These are phyloP conservation scores for Platanus orientalis DNA, from an alignment of 164 flowering plant genomes.

Conservation along the genomic window DNA sequence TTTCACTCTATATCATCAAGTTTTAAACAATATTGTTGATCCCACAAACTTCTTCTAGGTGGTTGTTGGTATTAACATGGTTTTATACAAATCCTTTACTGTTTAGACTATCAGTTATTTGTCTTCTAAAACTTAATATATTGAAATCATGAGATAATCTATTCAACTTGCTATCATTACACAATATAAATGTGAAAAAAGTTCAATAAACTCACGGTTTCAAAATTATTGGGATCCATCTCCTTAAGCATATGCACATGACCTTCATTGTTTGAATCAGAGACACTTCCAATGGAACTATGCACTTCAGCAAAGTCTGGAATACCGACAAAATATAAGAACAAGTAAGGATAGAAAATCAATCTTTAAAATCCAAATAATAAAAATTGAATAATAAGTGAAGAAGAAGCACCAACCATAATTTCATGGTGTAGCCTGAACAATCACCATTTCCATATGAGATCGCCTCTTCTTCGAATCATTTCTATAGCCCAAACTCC, in stretches of 20 bases:
- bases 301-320: conserved; percentile 94
- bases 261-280: conserved; percentile 72
- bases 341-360: conserved; percentile 11
- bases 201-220: conserved; percentile 58
- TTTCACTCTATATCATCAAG: too few species aligned
- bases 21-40: neutral
- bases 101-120: neutral
- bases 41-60: neutral
- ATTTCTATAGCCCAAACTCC: conserved; percentile 60
- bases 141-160: neutral
- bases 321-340: conserved; percentile 39
- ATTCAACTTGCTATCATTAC: neutral
- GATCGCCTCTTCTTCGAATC: conserved; percentile 52
- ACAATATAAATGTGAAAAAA: neutral
- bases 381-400: conserved; percentile 68
- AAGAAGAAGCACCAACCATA: conserved; percentile 75
- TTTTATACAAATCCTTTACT: neutral
- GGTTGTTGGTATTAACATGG: neutral
- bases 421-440: conserved; percentile 81
- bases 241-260: conserved; percentile 84
- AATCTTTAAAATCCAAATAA: neutral
- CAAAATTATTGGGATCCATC: conserved; percentile 93
- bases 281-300: conserved; percentile 84
- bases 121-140: neutral
- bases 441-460: conserved; percentile 60